A percentile compares a stretch with the other conserved stretches of the same genome.
Conservation (phyloP, 257 asterid species). For the Nicotiana tomentosiformis region DNA sequence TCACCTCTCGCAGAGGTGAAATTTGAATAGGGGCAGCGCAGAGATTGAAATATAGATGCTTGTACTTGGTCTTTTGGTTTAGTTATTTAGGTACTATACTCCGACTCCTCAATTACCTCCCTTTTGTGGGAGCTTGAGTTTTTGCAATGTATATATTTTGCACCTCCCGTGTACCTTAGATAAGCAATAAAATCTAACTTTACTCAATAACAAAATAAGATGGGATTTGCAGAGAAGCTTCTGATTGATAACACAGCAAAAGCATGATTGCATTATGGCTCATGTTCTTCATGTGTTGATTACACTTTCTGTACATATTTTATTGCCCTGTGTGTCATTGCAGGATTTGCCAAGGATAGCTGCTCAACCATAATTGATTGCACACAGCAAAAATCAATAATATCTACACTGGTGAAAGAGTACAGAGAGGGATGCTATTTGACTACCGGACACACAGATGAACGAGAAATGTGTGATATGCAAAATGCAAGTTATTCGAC, state of each 20-base stretch:
- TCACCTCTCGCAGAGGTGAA: neutral
- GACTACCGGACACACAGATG: neutral
- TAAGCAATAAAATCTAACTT: neutral
- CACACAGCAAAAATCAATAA: neutral
- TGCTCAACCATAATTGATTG: neutral
- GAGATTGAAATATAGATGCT: neutral
- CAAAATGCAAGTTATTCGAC: neutral
- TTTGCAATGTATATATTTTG: neutral
- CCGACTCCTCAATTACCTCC: neutral
- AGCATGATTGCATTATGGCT: neutral
- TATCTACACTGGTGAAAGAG: neutral
- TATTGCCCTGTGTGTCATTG: neutral
- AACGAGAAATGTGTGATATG: neutral
- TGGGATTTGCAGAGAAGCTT: neutral
- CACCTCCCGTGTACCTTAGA: neutral
- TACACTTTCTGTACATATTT: neutral
- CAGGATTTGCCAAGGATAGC: neutral
- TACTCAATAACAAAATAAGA: neutral
- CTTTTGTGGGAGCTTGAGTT: neutral
- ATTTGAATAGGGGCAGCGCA: neutral
- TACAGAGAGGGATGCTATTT: neutral
- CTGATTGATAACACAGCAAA: neutral
- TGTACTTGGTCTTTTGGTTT: neutral
- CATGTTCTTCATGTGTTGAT: neutral
- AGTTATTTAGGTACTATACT: neutral